These are phyloP conservation scores for Iberis amara DNA, from an alignment of 441 rosid species.

Conservation along the genomic window DNA sequence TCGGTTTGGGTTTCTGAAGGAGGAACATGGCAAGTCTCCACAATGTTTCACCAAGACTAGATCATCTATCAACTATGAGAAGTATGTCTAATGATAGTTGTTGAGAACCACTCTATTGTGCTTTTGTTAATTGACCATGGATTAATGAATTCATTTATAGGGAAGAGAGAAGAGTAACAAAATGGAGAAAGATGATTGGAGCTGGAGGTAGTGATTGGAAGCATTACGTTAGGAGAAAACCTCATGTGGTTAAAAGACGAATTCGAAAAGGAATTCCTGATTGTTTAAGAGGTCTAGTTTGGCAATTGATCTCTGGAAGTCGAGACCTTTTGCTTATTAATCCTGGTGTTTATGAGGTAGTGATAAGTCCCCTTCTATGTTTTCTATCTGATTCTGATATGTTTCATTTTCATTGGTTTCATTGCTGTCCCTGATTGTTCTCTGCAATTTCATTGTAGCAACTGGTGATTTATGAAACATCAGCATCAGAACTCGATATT, in stretches of 20 bases:
- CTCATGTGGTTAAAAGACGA: constrained; percentile 84
- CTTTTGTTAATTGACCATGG: background rate
- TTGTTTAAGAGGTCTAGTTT: constrained; percentile 95
- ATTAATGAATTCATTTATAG: constrained; percentile 32
- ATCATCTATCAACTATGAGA: constrained; percentile 43
- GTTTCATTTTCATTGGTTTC: constrained; percentile 17
- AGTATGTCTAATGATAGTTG: constrained; percentile 33
- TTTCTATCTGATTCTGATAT: background rate
- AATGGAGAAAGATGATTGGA: constrained; percentile 99
- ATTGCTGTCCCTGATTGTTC: background rate
- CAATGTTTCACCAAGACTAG: constrained; percentile 49
- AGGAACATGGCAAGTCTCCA: constrained; percentile 45
- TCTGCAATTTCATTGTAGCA: constrained; percentile 40
- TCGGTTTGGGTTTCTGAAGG: constrained; percentile 75
- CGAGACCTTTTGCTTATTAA: constrained; percentile 90
- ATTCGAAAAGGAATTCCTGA: constrained; percentile 92
- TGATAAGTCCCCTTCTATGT: background rate
- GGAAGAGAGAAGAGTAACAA: constrained; percentile 74
- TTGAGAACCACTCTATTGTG: background rate
- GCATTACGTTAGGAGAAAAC: constrained; percentile 80
- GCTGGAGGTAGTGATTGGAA: constrained; percentile 97
- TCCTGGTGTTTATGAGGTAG: constrained; percentile 90
- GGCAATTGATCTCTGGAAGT: constrained; percentile 96
- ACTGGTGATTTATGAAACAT: constrained; percentile 81
- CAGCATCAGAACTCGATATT: constrained; percentile 86